Conservation (phyloP, 106 monocot genomes). For the Ottelia alismoides region DNA sequence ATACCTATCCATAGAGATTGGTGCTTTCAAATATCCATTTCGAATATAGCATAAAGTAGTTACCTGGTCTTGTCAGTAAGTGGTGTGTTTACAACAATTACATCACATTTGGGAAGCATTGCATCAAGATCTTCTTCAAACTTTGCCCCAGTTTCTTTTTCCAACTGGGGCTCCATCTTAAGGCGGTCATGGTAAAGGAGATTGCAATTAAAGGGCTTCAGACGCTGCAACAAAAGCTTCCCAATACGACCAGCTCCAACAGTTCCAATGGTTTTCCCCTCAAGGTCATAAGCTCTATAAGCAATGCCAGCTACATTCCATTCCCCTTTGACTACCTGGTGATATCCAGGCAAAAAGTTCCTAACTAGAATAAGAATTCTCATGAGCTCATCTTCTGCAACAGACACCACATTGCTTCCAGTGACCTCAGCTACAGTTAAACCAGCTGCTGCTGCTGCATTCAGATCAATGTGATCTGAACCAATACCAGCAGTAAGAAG, state of each 20-base stretch:
- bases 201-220: conserved; percentile 91
- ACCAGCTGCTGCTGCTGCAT: conserved; percentile 73
- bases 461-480: conserved; percentile 88
- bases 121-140: conserved; percentile 90
- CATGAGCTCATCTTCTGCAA: conserved; percentile 97
- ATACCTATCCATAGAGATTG: no score
- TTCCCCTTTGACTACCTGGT: conserved; percentile 73
- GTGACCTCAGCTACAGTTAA: conserved; percentile 95
- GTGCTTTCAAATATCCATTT: no score
- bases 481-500: conserved; percentile 98
- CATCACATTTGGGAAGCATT: conserved; percentile 91
- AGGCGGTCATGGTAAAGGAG: conserved; percentile 79
- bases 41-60: not conserved
- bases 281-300: conserved; percentile 83
- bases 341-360: conserved; percentile 85
- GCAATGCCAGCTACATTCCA: conserved; percentile 92
- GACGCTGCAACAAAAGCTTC: conserved; percentile 64
- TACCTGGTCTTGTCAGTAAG: conserved; percentile 93
- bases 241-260: conserved; percentile 92
- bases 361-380: conserved; percentile 78
- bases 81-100: conserved; percentile 75
- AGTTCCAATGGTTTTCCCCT: conserved; percentile 90
- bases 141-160: conserved; percentile 70
- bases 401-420: conserved; percentile 88
- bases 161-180: conserved; percentile 60